phyloP scores from a whole-genome alignment of 768 basidiomycete genomes.

The Serendipita indica region DNA sequence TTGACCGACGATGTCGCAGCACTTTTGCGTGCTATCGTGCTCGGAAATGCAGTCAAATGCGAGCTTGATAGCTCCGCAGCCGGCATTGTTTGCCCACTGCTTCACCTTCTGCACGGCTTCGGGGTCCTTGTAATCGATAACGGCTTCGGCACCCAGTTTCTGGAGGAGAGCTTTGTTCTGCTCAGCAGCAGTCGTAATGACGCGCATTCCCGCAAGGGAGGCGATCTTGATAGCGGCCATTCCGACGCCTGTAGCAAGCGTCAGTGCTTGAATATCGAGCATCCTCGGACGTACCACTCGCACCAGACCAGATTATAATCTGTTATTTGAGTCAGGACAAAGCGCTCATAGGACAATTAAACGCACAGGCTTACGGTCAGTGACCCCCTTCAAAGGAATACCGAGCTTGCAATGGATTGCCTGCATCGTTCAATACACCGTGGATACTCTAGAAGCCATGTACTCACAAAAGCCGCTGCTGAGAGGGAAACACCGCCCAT shows the following conservation, averaged over 20 bases:
- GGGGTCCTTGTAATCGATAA: constrained; percentile 19
- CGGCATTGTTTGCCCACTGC: constrained; percentile 10
- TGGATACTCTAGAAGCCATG: no score
- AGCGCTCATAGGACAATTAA: not conserved
- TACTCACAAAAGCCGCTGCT: not conserved
- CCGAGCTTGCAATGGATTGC: constrained; percentile 14
- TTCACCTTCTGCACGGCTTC: constrained; percentile 15
- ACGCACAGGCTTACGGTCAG: not conserved
- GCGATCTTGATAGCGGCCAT: constrained; percentile 22
- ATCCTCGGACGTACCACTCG: no score
- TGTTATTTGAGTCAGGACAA: no score
- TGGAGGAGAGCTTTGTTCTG: constrained; percentile 25
- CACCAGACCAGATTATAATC: not conserved
- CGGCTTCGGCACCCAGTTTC: constrained; percentile 25
- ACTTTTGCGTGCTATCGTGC: not conserved
- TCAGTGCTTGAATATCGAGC: no score
- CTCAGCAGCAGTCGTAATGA: constrained; percentile 24
- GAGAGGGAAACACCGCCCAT: not conserved
- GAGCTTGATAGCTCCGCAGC: not conserved
- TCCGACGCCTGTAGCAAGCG: constrained; percentile 24
- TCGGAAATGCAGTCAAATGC: not conserved
- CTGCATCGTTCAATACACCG: no score
- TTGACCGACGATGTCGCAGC: not conserved
- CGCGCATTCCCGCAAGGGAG: constrained; percentile 20
- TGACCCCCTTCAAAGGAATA: constrained; percentile 10